These are phyloP conservation scores for Rhizophlyctis rosea DNA, from an alignment of 192 early-diverging fungal genomes.

Conservation along the genomic window DNA sequence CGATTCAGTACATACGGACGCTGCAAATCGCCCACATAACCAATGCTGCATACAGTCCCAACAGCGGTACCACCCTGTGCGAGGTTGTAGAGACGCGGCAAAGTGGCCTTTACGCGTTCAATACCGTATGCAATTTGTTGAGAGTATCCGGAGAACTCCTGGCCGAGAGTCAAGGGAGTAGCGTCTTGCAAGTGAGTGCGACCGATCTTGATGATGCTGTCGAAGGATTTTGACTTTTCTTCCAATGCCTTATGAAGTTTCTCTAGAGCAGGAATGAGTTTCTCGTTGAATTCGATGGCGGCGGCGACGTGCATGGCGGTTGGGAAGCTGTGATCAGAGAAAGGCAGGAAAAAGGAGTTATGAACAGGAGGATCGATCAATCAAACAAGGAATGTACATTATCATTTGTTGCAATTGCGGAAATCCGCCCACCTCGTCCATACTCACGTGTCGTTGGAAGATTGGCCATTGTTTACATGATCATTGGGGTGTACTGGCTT, in stretches of 20 bases:
- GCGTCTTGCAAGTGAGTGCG: conserved; percentile 98
- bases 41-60: conserved; percentile 58
- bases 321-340: conserved; percentile 79
- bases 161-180: conserved; percentile 93
- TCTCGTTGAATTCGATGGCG: conserved; percentile 65
- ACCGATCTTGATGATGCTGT: conserved; percentile 97
- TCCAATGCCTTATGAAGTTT: conserved; percentile 76
- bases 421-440: not conserved
- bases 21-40: not conserved
- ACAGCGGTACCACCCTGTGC: conserved; percentile 97
- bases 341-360: no score
- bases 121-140: conserved; percentile 87
- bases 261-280: conserved; percentile 83
- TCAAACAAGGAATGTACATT: no score
- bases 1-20: not conserved
- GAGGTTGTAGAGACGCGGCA: conserved; percentile 87
- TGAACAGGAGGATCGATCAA: no score
- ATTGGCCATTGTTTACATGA: conserved; percentile 98
- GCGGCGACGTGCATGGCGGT: conserved; percentile 99
- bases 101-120: conserved; percentile 76
- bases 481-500: conserved; percentile 98
- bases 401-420: no score
- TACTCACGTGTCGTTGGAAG: conserved; percentile 88
- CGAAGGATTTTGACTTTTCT: conserved; percentile 63
- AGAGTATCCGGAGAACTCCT: conserved; percentile 94